phyloP scores from a whole-genome alignment of 805 yeast species.

The Metschnikowia picachoensis region DNA sequence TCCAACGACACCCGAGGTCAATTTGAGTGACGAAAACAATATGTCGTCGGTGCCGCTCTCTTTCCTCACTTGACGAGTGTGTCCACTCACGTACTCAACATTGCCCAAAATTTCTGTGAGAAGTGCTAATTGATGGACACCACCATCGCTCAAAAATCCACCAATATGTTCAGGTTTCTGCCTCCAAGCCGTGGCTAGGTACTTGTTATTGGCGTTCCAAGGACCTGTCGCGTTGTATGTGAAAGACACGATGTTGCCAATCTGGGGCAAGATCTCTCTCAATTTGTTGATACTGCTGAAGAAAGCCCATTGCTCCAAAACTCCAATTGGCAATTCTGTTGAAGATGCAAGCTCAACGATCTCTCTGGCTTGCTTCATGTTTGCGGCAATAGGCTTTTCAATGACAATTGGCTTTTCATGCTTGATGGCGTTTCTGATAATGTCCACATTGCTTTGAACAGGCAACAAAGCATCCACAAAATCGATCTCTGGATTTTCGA shows the following conservation, averaged over 20 bases:
- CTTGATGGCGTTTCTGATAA: slow-evolving; percentile 64
- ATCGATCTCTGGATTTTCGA: slow-evolving; percentile 65
- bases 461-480: slow-evolving; percentile 85
- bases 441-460: slow-evolving; percentile 71
- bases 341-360: slow-evolving; percentile 63
- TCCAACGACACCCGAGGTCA: slow-evolving; percentile 67
- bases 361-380: slow-evolving; percentile 71
- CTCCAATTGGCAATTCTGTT: slow-evolving; percentile 63
- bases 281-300: slow-evolving; percentile 55
- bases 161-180: slow-evolving; percentile 88
- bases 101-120: slow-evolving; percentile 79
- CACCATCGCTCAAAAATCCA: slow-evolving; percentile 90
- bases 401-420: slow-evolving; percentile 74
- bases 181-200: slow-evolving; percentile 79
- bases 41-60: slow-evolving; percentile 82
- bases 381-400: slow-evolving; percentile 94
- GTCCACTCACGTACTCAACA: slow-evolving; percentile 67
- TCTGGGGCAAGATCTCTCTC: slow-evolving; percentile 54
- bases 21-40: slow-evolving; percentile 62
- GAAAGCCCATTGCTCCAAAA: slow-evolving; percentile 86
- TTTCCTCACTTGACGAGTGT: slow-evolving; percentile 71
- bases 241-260: slow-evolving; percentile 71
- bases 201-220: slow-evolving; percentile 57
- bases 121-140: slow-evolving; percentile 91
- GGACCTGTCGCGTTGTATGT: slow-evolving; percentile 74